These are phyloP conservation scores for Cadophora sp. DNA, from an alignment of 2,329 filamentous ascomycete genomes.

Conservation along the genomic window DNA sequence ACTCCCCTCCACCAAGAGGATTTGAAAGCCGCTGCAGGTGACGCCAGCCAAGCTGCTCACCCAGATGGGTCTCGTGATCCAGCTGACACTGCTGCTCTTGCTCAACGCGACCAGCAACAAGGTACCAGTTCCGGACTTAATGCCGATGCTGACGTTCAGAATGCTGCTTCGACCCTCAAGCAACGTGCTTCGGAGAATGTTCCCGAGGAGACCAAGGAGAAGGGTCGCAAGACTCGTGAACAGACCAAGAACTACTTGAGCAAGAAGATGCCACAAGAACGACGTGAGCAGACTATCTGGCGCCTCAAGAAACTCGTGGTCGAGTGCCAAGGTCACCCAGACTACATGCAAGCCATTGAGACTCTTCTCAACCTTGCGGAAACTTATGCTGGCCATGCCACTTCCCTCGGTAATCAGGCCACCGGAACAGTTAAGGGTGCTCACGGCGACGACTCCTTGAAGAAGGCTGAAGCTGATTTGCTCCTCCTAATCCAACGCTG, in stretches of 20 bases:
- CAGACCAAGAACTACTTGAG: slow-evolving; percentile 75
- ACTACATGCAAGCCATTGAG: slow-evolving; percentile 91
- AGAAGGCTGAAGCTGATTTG: slow-evolving; percentile 78
- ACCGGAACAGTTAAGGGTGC: slow-evolving; percentile 75
- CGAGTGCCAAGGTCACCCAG: slow-evolving; percentile 93
- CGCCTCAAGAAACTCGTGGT: slow-evolving; percentile 98
- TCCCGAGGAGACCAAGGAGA: slow-evolving; percentile 65
- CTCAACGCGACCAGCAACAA: slow-evolving; percentile 54
- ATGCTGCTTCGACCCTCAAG: slow-evolving; percentile 51
- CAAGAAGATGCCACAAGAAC: slow-evolving; percentile 89
- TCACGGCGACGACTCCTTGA: slow-evolving; percentile 67
- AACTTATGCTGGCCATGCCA: slow-evolving; percentile 80
- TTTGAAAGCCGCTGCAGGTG: slow-evolving; percentile 62
- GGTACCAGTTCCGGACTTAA: slow-evolving; percentile 57
- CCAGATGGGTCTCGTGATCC: slow-evolving; percentile 61
- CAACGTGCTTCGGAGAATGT: slow-evolving; percentile 67
- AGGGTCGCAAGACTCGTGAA: slow-evolving; percentile 58
- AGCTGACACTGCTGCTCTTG: slow-evolving; percentile 55
- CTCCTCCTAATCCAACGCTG: slow-evolving; percentile 87
- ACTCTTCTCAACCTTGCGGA: slow-evolving; percentile 86
- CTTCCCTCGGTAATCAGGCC: slow-evolving; percentile 66
- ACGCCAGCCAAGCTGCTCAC: slow-evolving; percentile 63
- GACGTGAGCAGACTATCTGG: slow-evolving; percentile 90
- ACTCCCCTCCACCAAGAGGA: slow-evolving; percentile 62
- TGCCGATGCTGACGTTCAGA: slow-evolving; percentile 52